phyloP scores from a whole-genome alignment of 352 stramenopile species.

The Globisporangium canariense region DNA sequence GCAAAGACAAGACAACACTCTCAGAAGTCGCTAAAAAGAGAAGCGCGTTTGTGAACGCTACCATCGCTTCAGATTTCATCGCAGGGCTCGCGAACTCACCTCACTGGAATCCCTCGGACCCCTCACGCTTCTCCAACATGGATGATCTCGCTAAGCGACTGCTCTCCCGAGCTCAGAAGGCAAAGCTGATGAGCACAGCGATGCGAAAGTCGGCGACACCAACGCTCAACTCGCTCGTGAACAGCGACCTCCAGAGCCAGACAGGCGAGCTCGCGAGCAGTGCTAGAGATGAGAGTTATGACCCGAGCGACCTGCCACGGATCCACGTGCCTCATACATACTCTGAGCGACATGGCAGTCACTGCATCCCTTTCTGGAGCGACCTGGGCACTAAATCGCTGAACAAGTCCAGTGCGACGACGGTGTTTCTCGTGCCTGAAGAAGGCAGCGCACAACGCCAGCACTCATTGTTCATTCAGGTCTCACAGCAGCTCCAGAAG shows the following conservation, averaged over 20 bases:
- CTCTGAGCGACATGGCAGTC: not conserved
- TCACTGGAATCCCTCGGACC: constrained; percentile 23
- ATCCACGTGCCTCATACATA: constrained; percentile 9
- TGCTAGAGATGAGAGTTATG: constrained; percentile 3
- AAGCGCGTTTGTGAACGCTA: not conserved
- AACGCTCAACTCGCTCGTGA: constrained; percentile 7
- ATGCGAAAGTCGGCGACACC: constrained; percentile 21
- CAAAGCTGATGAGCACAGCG: constrained; percentile 29
- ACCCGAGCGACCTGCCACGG: constrained; percentile 15
- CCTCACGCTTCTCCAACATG: constrained; percentile 20
- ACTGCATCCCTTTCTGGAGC: constrained; percentile 12
- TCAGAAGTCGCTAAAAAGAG: constrained; percentile 1
- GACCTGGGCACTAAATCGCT: too few relatives aligned
- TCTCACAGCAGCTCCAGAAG: constrained; percentile 17
- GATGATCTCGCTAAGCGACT: constrained; percentile 14
- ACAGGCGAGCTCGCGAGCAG: not conserved
- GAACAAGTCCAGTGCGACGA: not conserved
- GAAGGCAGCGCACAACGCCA: not conserved
- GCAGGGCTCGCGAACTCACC: constrained; percentile 24
- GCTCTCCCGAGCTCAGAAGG: constrained; percentile 42
- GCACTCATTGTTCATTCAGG: constrained; percentile 13
- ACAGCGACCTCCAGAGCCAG: not conserved
- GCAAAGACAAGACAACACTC: not conserved
- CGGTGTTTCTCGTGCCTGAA: not conserved
- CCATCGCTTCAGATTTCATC: constrained; percentile 10